phyloP scores from a whole-genome alignment of 768 basidiomycete species.

The Serendipita indica region DNA sequence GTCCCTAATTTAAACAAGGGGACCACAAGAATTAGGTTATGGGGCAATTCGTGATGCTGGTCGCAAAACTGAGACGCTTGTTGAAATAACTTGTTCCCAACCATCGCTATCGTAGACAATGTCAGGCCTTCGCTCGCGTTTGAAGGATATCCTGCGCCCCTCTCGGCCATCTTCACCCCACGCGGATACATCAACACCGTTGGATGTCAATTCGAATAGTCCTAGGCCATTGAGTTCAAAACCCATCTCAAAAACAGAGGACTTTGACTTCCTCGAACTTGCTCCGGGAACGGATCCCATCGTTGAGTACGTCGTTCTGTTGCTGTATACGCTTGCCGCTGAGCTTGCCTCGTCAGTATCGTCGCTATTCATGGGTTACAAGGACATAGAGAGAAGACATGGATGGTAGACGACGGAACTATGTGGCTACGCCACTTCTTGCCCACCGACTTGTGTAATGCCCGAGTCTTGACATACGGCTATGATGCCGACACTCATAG shows the following conservation, averaged over 20 bases:
- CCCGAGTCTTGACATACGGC: not conserved
- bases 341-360: not conserved
- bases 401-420: not conserved
- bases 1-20: too few relatives aligned
- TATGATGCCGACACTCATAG: not conserved
- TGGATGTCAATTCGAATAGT: too few relatives aligned
- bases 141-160: too few relatives aligned
- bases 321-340: not conserved
- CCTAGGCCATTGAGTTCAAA: too few relatives aligned
- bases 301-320: not conserved
- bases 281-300: not conserved
- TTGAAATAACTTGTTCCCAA: too few relatives aligned
- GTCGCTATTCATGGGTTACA: not conserved
- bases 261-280: not conserved
- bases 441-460: not conserved
- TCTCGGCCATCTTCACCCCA: too few relatives aligned
- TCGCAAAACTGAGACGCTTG: too few relatives aligned
- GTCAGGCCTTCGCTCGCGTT: too few relatives aligned
- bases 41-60: too few relatives aligned
- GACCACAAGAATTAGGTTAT: too few relatives aligned
- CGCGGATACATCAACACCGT: too few relatives aligned
- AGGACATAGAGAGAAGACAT: constrained; percentile 1
- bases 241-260: not conserved
- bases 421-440: not conserved
- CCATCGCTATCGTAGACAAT: too few relatives aligned